Evolutionary conservation across 176 grass and related monocot species (phyloP), one percentile per base, ranked within the genome.

Genomic region (Carex parvula): DNA sequence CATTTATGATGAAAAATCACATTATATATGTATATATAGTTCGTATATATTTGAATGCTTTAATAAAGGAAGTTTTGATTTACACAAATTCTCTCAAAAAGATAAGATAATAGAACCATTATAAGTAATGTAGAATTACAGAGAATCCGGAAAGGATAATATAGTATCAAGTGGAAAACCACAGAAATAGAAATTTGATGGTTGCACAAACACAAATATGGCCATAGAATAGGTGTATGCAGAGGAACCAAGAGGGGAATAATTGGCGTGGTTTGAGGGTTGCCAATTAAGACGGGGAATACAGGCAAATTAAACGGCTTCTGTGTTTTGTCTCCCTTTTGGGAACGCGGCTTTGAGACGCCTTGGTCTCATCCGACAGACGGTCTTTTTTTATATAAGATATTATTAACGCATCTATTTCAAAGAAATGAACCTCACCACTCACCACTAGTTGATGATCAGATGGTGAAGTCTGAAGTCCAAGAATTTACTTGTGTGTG

Each of bases 341-440:
- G 2, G 12, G 60, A n/a, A 83, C 80, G 80, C 80, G 80, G 80
- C 6, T 67, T 83, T 83, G 37, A 6, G 37, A 39, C 37, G 37
- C 37, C 37, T 39, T 39, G 80, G 80, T 83, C 80, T 83, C 22
- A 63, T 66, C 62, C 80, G 80, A 83, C 80, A 83, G 17, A 30
- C 67, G 42, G 60, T 30, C 12, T 83, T 65, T 26, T 83, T 39
- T 39, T 6, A 5, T 11, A 12, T 79, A 20, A 62, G 21, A 18
- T 60, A 56, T 35, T 18, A 58, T 26, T 37, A 8, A 50, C 9
- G 44, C 7, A 8, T 46, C 42, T 46, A 46, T 46, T 46, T 44
- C 9, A 53, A 81, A 22, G 9, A 26, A 14, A 65, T 64, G 37
- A 30, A 11, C 20, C 18, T 37, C n/a, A 74, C 44, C 44, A 3